Conservation (phyloP, 352 stramenopile genomes). For the Pythium vanterpoolii region DNA sequence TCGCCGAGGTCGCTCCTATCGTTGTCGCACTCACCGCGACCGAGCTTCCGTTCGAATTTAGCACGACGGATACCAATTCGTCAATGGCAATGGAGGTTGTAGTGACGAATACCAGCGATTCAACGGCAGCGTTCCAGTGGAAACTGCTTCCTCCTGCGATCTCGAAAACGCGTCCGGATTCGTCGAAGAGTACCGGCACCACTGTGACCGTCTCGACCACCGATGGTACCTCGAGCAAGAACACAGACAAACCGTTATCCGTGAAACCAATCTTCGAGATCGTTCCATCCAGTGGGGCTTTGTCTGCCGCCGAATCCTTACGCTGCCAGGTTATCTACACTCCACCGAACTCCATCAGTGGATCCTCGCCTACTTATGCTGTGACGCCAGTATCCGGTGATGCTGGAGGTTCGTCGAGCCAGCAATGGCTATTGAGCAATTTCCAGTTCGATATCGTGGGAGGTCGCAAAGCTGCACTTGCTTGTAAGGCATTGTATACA, state of each 20-base stretch:
- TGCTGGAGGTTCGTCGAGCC: neutral
- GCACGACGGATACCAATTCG: slow-evolving; percentile 40
- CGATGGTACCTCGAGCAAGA: slow-evolving; percentile 15
- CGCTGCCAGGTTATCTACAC: slow-evolving; percentile 59
- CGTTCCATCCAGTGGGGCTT: slow-evolving; percentile 36
- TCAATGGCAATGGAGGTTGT: slow-evolving; percentile 58
- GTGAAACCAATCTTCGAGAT: slow-evolving; percentile 44
- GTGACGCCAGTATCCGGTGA: neutral
- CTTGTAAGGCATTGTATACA: slow-evolving; percentile 44
- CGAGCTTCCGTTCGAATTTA: slow-evolving; percentile 80
- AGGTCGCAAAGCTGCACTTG: slow-evolving; percentile 40
- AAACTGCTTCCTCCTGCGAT: slow-evolving; percentile 16
- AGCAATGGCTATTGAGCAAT: slow-evolving; percentile 32
- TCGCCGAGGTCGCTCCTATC: slow-evolving; percentile 90
- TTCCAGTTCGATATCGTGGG: slow-evolving; percentile 58
- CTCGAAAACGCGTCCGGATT: slow-evolving; percentile 36
- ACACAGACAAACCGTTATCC: slow-evolving; percentile 1
- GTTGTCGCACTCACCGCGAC: slow-evolving; percentile 58
- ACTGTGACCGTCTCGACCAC: neutral
- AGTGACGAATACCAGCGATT: slow-evolving; percentile 91
- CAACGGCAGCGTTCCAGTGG: slow-evolving; percentile 85
- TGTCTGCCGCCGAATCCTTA: slow-evolving; percentile 31
- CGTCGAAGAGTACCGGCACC: slow-evolving; percentile 55
- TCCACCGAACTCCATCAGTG: slow-evolving; percentile 23
- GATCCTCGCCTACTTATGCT: slow-evolving; percentile 7